phyloP scores from a whole-genome alignment of 2,329 filamentous ascomycete genomes.

The Bipolaris gigantea region DNA sequence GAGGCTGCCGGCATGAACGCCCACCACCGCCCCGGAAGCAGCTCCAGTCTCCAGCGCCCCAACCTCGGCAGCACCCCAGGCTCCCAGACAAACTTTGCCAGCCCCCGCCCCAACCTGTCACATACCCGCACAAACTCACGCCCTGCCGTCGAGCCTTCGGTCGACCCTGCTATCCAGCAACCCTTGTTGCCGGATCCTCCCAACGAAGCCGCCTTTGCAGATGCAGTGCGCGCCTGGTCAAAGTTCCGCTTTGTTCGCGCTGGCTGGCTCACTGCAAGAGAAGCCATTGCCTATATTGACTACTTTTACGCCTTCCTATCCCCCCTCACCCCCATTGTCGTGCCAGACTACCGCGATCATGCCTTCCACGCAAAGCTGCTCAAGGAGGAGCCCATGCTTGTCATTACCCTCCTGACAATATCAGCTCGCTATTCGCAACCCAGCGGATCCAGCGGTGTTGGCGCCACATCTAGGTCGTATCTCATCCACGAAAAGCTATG shows the following conservation, averaged over 20 bases:
- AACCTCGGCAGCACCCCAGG: slow-evolving; percentile 41
- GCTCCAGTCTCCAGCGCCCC: slow-evolving; percentile 43
- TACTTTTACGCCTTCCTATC: slow-evolving; percentile 95
- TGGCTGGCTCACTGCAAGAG: slow-evolving; percentile 92
- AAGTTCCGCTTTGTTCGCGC: slow-evolving; percentile 92
- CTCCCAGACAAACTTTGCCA: slow-evolving; percentile 41
- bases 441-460: slow-evolving; percentile 65
- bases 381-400: slow-evolving; percentile 88
- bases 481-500: slow-evolving; percentile 95
- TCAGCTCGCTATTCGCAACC: slow-evolving; percentile 84
- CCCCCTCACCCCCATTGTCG: slow-evolving; percentile 89
- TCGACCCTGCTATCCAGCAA: slow-evolving; percentile 40
- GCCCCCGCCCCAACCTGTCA: slow-evolving; percentile 32
- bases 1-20: slow-evolving; percentile 68
- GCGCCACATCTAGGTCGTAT: slow-evolving; percentile 78
- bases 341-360: slow-evolving; percentile 85
- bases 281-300: slow-evolving; percentile 90
- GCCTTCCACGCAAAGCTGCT: slow-evolving; percentile 77
- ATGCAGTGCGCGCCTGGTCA: slow-evolving; percentile 84
- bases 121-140: slow-evolving; percentile 32
- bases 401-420: slow-evolving; percentile 88
- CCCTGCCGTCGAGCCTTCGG: slow-evolving; percentile 25
- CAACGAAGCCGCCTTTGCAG: slow-evolving; percentile 49
- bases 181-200: slow-evolving; percentile 34
- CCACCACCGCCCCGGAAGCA: slow-evolving; percentile 54